Percentiles rank a stretch among this genome's conserved stretches.
Conservation (phyloP, 345 rosid genomes). For the Odontarrhena argentea region DNA sequence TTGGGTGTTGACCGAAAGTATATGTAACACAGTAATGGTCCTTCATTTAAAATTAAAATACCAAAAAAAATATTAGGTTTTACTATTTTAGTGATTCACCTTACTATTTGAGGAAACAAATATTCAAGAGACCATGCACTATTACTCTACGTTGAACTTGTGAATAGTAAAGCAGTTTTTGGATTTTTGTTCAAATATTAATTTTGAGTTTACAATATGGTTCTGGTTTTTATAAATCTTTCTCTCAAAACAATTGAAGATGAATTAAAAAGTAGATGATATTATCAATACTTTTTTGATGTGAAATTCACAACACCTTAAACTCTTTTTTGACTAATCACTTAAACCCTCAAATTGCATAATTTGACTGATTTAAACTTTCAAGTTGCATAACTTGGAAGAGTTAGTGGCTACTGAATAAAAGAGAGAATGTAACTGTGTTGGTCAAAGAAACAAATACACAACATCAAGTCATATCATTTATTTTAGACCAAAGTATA, state of each 20-base stretch:
- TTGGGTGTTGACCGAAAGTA: slow-evolving; percentile 18
- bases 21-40: neutral
- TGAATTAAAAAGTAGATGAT: neutral
- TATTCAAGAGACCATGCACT: slow-evolving; percentile 13
- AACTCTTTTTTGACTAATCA: neutral
- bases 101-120: slow-evolving; percentile 19
- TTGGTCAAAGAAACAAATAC: slow-evolving; percentile 41
- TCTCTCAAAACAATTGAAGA: neutral
- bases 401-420: slow-evolving; percentile 5
- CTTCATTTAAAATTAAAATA: neutral
- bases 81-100: slow-evolving; percentile 13
- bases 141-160: neutral
- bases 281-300: neutral
- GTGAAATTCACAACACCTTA: neutral
- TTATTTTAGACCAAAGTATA: slow-evolving; percentile 19
- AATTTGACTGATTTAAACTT: slow-evolving; percentile 7
- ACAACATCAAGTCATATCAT: slow-evolving; percentile 40
- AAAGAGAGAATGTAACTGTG: slow-evolving; percentile 31
- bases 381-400: slow-evolving; percentile 5
- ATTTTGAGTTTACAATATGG: neutral
- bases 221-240: neutral
- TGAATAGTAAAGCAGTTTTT: neutral
- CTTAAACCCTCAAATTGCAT: slow-evolving; percentile 4
- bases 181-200: neutral
- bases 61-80: neutral